phyloP scores from a whole-genome alignment of 2,329 filamentous ascomycete genomes.

The Exophiala sp. region DNA sequence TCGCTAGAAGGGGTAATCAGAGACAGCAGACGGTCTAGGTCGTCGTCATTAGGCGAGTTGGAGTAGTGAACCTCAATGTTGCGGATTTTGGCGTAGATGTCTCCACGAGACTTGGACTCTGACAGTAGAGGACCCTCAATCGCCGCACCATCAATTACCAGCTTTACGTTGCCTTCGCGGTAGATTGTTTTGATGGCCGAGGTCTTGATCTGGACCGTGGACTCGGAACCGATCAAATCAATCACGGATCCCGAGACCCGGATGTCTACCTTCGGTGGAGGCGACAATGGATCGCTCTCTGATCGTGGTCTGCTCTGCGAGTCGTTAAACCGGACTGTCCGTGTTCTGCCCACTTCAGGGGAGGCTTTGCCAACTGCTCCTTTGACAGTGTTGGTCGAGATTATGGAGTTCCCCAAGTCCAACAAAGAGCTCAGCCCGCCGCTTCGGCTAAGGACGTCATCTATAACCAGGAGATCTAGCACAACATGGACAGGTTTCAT shows the following conservation, averaged over 20 bases:
- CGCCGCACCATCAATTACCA: conserved; percentile 70
- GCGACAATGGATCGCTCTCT: conserved; percentile 18
- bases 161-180: conserved; percentile 63
- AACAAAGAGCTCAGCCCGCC: conserved; percentile 87
- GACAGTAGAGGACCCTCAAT: conserved; percentile 58
- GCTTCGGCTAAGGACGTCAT: conserved; percentile 82
- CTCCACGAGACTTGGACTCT: conserved; percentile 46
- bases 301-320: conserved; percentile 20
- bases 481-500: conserved; percentile 71
- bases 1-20: conserved; percentile 88
- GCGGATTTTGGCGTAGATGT: conserved; percentile 57
- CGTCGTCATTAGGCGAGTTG: conserved; percentile 65
- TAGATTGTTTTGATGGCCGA: conserved; percentile 77
- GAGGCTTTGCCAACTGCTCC: conserved; percentile 23
- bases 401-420: conserved; percentile 78
- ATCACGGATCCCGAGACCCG: conserved; percentile 71
- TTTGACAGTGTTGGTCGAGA: conserved; percentile 58
- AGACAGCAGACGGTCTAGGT: conserved; percentile 74
- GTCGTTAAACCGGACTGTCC: conserved; percentile 55
- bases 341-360: conserved; percentile 31
- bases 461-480: conserved; percentile 71
- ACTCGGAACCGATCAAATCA: conserved; percentile 70
- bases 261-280: conserved; percentile 60
- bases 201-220: conserved; percentile 66
- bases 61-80: conserved; percentile 69